Evolutionary conservation across 495 filamentous ascomycete species (phyloP).

Genomic region (Aspergillus saccharolyticus): DNA sequence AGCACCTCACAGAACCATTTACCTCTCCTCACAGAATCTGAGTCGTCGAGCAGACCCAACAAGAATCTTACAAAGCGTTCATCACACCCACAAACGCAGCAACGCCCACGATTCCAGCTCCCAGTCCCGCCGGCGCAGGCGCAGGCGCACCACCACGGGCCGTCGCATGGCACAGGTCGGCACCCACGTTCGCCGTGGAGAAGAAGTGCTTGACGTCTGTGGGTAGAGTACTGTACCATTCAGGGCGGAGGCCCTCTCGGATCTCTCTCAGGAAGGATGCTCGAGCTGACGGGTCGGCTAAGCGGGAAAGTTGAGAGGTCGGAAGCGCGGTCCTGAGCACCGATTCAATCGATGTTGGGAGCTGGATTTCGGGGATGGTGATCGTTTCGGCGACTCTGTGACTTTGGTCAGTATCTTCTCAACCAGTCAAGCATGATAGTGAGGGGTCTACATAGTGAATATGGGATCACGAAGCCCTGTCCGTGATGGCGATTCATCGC

Average conservation of each 20-base stretch:
- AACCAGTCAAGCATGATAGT: neutral
- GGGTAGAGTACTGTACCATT: slow-evolving; percentile 16
- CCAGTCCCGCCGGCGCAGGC: no score
- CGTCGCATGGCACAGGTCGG: neutral
- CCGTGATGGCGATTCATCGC: neutral
- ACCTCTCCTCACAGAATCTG: neutral
- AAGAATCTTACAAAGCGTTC: neutral
- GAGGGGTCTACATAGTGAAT: neutral
- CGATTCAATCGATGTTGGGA: slow-evolving; percentile 15
- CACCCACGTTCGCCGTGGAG: neutral
- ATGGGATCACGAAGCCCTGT: neutral
- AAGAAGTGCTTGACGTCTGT: slow-evolving; percentile 17
- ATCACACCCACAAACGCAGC: neutral
- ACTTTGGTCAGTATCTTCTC: neutral
- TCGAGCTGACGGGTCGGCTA: slow-evolving; percentile 7
- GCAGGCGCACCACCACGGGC: neutral
- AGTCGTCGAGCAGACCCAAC: neutral
- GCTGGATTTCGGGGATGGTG: neutral
- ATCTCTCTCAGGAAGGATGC: slow-evolving; percentile 10
- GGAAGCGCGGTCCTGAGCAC: slow-evolving; percentile 20
- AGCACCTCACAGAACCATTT: neutral
- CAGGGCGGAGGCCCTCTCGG: slow-evolving; percentile 9
- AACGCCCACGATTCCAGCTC: neutral
- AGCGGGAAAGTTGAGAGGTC: neutral
- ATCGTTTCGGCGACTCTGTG: neutral